These are phyloP conservation scores for Lepiota venenata DNA, from an alignment of 768 basidiomycete species.

Conservation along the genomic window DNA sequence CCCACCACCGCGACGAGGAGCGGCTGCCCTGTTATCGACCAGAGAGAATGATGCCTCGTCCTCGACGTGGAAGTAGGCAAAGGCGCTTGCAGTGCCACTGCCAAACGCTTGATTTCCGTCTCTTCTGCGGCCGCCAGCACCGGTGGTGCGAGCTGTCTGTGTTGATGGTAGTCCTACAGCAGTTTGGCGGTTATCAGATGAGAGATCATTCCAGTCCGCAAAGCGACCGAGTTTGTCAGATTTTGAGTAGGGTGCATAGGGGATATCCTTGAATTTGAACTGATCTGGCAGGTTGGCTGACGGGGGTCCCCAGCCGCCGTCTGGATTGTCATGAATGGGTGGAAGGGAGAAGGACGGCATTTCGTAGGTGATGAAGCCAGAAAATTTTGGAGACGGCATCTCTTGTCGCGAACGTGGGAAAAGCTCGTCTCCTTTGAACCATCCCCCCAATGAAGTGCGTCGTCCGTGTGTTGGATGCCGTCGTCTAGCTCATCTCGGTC, in stretches of 20 bases:
- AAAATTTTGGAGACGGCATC: constrained; percentile 23
- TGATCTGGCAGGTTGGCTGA: constrained; percentile 80
- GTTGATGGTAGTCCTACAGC: constrained; percentile 44
- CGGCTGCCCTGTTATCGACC: constrained; percentile 82
- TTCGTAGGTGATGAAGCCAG: constrained; percentile 13
- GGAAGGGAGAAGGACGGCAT: constrained; percentile 88
- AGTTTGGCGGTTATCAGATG: constrained; percentile 58
- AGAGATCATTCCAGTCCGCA: constrained; percentile 93
- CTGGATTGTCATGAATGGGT: constrained; percentile 85
- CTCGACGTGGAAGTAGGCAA: constrained; percentile 97
- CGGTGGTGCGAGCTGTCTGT: constrained; percentile 46
- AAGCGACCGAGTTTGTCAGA: constrained; percentile 97
- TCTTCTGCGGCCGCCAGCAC: constrained; percentile 56
- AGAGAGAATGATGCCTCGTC: constrained; percentile 97
- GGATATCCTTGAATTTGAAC: constrained; percentile 98
- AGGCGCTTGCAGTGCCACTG: constrained; percentile 85
- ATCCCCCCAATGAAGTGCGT: constrained; percentile 71
- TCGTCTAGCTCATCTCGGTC: constrained; percentile 14
- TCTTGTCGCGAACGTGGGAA: constrained; percentile 34
- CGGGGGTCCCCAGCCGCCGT: constrained; percentile 91
- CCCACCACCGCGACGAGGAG: constrained; percentile 66
- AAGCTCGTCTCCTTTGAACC: constrained; percentile 18
- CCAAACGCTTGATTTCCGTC: constrained; percentile 87
- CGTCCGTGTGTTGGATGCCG: constrained; percentile 10
- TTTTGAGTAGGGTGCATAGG: constrained; percentile 98